Conservation (phyloP, 2,329 filamentous ascomycete genomes). For the Orbilia ellipsospora region DNA sequence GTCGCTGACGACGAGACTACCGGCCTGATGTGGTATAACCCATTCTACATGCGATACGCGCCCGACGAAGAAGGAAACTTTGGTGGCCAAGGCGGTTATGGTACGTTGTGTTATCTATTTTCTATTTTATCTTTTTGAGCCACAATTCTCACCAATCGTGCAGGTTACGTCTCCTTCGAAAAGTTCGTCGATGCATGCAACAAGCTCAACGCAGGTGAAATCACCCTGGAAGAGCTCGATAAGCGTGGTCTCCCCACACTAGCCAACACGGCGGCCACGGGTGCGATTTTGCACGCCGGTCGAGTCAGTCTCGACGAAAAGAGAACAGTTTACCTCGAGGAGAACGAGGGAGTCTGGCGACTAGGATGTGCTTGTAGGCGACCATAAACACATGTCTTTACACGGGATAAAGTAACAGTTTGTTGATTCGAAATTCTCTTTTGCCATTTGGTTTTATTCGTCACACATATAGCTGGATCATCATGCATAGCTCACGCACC, state of each 20-base stretch:
- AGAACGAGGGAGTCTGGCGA: slow-evolving; percentile 61
- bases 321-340: slow-evolving; percentile 78
- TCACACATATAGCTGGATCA: slow-evolving; percentile 50
- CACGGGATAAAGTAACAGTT: slow-evolving; percentile 51
- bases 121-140: neutral
- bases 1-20: slow-evolving; percentile 80
- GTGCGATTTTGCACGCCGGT: slow-evolving; percentile 89
- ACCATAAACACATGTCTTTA: slow-evolving; percentile 54
- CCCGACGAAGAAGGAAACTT: slow-evolving; percentile 97
- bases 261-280: slow-evolving; percentile 88
- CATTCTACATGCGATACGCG: slow-evolving; percentile 94
- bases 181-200: slow-evolving; percentile 93
- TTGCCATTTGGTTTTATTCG: slow-evolving; percentile 25
- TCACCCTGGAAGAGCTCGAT: slow-evolving; percentile 80
- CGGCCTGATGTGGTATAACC: slow-evolving; percentile 86
- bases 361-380: slow-evolving; percentile 56
- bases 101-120: slow-evolving; percentile 17
- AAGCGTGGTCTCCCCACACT: slow-evolving; percentile 83
- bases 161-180: slow-evolving; percentile 86
- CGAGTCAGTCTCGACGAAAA: slow-evolving; percentile 84
- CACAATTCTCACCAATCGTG: neutral
- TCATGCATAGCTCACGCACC: slow-evolving; percentile 48
- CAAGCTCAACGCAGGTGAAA: slow-evolving; percentile 77
- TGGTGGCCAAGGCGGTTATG: slow-evolving; percentile 88
- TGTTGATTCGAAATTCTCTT: slow-evolving; percentile 53